Base-by-base conservation (phyloP, 805 yeast species). In the Candida ipomoeae region DNA sequence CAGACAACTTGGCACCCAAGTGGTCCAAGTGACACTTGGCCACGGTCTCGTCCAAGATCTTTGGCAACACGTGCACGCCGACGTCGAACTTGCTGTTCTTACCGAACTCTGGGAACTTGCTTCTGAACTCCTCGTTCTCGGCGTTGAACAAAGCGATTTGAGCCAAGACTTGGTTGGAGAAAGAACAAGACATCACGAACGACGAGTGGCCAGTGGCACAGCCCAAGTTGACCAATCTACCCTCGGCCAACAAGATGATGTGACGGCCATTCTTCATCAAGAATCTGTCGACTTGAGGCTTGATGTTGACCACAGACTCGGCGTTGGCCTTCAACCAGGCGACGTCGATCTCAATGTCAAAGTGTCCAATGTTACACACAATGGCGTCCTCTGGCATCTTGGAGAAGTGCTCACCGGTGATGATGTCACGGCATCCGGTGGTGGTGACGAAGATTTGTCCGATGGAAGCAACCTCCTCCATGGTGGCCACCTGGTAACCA, bases 191-290 rank as follows among this genome's bases (percentile, higher is more conserved):
- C 99, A 92, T 92, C 69, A 92, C 99, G 71, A 92, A 92, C 39
- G 97, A 89, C 47, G 98, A 87, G 83, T 92, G 99, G 72, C 99
- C 99, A 67, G 98, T 92, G 72, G 98, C 99, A 81, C 98, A 94
- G 67, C 99, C 99, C 72, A 92, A 83, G 90, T 92, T 92, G 72
- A 92, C 98, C 68, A 92, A 86, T 82, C 99, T 90, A 80, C 99
- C 99, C 78, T 91, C 97, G 62, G 99, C 99, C 67, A 92, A 87
- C 71, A 92, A 82, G 79, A 92, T 90, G 70, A 92, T 70, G 81
- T 92, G 98, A 71, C 87, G 88, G 69, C 98, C 98, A 68, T 80
- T 80, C 70, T 81, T 76, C 78, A 92, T 77, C 73, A 89, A 80
- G 85, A 75, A 92, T 80, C 99, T 89, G 87, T 92, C 99, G 68